Percentiles rank a stretch among this genome's conserved stretches.
Evolutionary conservation across 1,139 yeast genomes (phyloP).

Genomic region (Blastobotrys persicus): DNA sequence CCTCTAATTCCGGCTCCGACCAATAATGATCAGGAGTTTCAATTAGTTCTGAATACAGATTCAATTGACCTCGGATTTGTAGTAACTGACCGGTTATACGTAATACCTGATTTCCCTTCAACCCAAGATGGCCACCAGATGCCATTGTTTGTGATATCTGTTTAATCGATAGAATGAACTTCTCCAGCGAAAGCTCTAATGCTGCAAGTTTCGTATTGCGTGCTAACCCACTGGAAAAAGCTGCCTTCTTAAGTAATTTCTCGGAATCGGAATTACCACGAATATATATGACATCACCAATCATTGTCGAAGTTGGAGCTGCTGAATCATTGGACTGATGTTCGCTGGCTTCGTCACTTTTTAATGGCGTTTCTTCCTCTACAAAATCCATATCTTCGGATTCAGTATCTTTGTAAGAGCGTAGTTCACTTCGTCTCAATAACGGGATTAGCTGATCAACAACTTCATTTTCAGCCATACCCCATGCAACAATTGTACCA

Average conservation of each 20-base stretch:
- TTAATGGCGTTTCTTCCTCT: slow-evolving; percentile 42
- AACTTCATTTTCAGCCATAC: slow-evolving; percentile 52
- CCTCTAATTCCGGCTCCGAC: slow-evolving; percentile 84
- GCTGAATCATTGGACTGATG: slow-evolving; percentile 30
- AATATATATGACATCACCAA: slow-evolving; percentile 68
- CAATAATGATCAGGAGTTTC: slow-evolving; percentile 93
- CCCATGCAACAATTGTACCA: slow-evolving; percentile 85
- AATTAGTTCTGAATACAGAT: slow-evolving; percentile 81
- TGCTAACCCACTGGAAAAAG: slow-evolving; percentile 84
- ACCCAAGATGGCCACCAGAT: slow-evolving; percentile 53
- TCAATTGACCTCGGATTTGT: slow-evolving; percentile 73
- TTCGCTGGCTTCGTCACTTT: slow-evolving; percentile 9
- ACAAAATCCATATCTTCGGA: slow-evolving; percentile 86
- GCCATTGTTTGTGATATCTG: slow-evolving; percentile 65
- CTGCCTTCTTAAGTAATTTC: slow-evolving; percentile 71
- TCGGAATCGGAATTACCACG: slow-evolving; percentile 49
- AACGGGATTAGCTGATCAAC: slow-evolving; percentile 46
- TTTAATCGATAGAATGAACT: slow-evolving; percentile 60
- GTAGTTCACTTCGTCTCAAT: slow-evolving; percentile 47
- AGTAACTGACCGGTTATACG: slow-evolving; percentile 71
- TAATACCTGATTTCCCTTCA: slow-evolving; percentile 61
- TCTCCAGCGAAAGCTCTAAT: slow-evolving; percentile 68
- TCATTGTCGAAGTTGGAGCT: slow-evolving; percentile 42
- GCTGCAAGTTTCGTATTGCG: slow-evolving; percentile 82
- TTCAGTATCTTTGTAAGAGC: slow-evolving; percentile 54